These are phyloP conservation scores for Tulasnella sp. DNA, from an alignment of 768 basidiomycete species.

Conservation along the genomic window DNA sequence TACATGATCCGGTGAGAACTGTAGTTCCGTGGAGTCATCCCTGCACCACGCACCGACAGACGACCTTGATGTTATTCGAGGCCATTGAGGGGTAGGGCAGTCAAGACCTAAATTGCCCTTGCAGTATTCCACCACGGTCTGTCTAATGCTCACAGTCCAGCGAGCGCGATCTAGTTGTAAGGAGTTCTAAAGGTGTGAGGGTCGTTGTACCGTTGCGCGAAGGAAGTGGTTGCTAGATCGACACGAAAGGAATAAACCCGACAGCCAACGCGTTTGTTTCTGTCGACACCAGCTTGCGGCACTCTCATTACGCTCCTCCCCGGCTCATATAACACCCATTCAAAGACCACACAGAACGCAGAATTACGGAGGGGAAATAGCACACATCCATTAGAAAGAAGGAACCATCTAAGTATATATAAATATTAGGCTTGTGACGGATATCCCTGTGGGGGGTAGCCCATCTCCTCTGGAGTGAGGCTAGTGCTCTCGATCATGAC, in stretches of 20 bases:
- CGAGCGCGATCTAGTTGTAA: not conserved
- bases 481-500: slow-evolving; percentile 82
- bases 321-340: not conserved
- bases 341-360: slow-evolving; percentile 4
- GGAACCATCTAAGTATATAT: slow-evolving; percentile 20
- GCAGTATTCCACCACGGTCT: not conserved
- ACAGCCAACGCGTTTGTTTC: slow-evolving; percentile 16
- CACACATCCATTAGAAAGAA: slow-evolving; percentile 18
- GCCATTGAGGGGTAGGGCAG: slow-evolving; percentile 28
- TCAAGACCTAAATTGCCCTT: slow-evolving; percentile 8
- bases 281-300: not conserved
- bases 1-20: not conserved
- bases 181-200: not conserved
- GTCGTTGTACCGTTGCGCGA: not conserved
- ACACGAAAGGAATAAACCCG: slow-evolving; percentile 7
- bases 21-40: slow-evolving; percentile 3
- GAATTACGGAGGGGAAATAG: not conserved
- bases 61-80: slow-evolving; percentile 90
- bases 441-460: slow-evolving; percentile 32
- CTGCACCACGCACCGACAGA: slow-evolving; percentile 76
- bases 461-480: slow-evolving; percentile 36
- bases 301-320: not conserved
- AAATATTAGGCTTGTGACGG: slow-evolving; percentile 19
- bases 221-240: slow-evolving; percentile 14
- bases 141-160: slow-evolving; percentile 14